Base-by-base conservation (phyloP, 2,329 filamentous ascomycete genomes). In the Aureobasidium namibiae region DNA sequence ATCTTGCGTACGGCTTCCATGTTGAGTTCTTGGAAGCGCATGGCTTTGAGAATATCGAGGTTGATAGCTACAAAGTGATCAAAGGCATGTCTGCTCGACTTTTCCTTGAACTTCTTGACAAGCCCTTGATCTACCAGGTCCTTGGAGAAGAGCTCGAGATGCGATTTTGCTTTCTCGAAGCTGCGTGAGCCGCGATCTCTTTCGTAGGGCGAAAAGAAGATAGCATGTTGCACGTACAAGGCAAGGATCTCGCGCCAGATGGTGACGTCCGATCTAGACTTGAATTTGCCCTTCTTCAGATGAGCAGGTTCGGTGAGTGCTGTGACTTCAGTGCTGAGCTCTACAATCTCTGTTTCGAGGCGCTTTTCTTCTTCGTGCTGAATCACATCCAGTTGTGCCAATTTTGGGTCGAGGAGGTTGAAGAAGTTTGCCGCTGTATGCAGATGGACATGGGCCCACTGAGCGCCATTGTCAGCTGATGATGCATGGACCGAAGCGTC, bases 1-100 rank as follows among this genome's bases (percentile, higher is more conserved):
- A 95, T 95, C 72, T 95, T 95, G 34, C 77, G 77, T 66, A 94
- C 83, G 1, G 90, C 90, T 31, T 81, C 81, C 64, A 83, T 82
- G 67, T 95, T 95, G 64, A 95, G 85, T 68, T 94, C 90, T 67
- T 92, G 89, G 65, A 95, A 95, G 61, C 86, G 85, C 63, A 95
- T 78, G 54, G 88, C 87, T 62, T 86, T 86, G n/a, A 95, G 78
- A n/a, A 95, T 79, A 56, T 83, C 80, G 24, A 82, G 76, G 68
- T 95, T 95, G 65, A 95, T 79, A 49, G 80, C 75, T 62, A 92
- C 73, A 67, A 95, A 95, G 24, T 80, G 80, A 56, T 81, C 75
- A 52, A 91, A 82, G 1, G 89, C 86, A 9, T 76, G 68, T 23
- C 78, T 76, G 64, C 88, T 91, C 56, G 85, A 80, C 24, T 81